phyloP scores from a whole-genome alignment of 2,329 filamentous ascomycete genomes.

The Nemania sp. region DNA sequence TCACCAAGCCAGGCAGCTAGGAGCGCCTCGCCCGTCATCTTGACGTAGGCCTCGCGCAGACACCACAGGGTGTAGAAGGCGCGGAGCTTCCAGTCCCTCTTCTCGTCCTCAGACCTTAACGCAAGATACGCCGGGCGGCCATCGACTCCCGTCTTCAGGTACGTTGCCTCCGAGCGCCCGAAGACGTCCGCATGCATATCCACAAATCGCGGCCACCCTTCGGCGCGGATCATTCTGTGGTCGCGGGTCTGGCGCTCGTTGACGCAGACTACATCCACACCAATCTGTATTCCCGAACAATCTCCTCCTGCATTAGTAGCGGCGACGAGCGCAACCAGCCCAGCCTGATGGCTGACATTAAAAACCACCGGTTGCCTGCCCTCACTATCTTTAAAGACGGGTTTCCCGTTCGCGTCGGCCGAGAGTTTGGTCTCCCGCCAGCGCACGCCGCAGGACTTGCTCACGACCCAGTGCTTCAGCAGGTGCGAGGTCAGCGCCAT shows the following conservation, averaged over 20 bases:
- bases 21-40: conserved; percentile 79
- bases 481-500: conserved; percentile 73
- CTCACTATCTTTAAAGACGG: conserved; percentile 54
- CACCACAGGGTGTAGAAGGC: conserved; percentile 80
- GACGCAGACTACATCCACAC: conserved; percentile 76
- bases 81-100: conserved; percentile 65
- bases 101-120: conserved; percentile 37
- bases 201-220: conserved; percentile 68
- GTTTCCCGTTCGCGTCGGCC: conserved; percentile 59
- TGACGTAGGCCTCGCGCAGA: conserved; percentile 79
- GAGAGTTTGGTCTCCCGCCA: conserved; percentile 63
- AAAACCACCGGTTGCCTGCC: conserved; percentile 59
- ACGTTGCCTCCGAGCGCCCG: conserved; percentile 60
- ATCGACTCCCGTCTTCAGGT: conserved; percentile 55
- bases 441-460: conserved; percentile 58
- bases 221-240: conserved; percentile 54
- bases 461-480: conserved; percentile 72
- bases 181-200: conserved; percentile 75
- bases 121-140: conserved; percentile 33
- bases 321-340: conserved; percentile 70
- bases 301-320: conserved; percentile 41
- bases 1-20: conserved; percentile 72
- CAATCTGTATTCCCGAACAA: conserved; percentile 52
- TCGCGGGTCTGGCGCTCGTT: conserved; percentile 69
- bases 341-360: conserved; percentile 79